Base-by-base conservation (phyloP, 1,139 yeast species). In the Pneumocystis sp. region DNA sequence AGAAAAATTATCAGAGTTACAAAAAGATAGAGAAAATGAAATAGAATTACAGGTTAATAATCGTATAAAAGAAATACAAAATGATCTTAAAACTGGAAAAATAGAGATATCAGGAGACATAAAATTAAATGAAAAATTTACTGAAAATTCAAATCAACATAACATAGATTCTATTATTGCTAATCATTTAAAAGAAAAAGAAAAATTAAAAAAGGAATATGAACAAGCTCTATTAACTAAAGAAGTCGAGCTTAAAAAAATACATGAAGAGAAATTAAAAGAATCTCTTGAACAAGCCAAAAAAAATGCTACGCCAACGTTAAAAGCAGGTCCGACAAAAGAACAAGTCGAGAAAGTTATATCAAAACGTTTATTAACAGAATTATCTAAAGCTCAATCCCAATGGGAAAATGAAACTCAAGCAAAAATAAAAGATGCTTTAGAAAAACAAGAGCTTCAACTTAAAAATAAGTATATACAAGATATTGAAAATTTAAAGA, bases 391-490 rank as follows among this genome's bases (percentile, higher is more conserved):
- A 25, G 34, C n/a, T 25, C 31, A 50, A 50, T 1, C 57, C 5
- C n/a, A 10, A 50, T 50, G 57, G 57, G 34, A 50, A 25, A 50
- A 50, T 19, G 57, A 50, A 25, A 50, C 57, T 50, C 57, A 50
- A 50, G 12, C 34, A 65, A 29, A 71, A 67, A 67, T 67, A 66
- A 35, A 70, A 66, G 10, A 70, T 67, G 63, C 64, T 72, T 15
- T 67, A 71, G 42, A 71, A 70, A 21, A 71, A 76, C 40, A 70
- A 76, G 59, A 71, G 68, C 61, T 63, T 64, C 21, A 78, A 2
- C 75, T 77, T 64, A 78, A 76, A 44, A 78, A 78, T 64, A 76
- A 79, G 8, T 76, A 77, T 67, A 76, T 77, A 63, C 44, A 73
- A 72, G 60, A 72, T 72, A 75, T 75, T 70, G 67, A 76, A 71